Conservation (phyloP, 805 yeast species). For the Candida mattraensis region DNA sequence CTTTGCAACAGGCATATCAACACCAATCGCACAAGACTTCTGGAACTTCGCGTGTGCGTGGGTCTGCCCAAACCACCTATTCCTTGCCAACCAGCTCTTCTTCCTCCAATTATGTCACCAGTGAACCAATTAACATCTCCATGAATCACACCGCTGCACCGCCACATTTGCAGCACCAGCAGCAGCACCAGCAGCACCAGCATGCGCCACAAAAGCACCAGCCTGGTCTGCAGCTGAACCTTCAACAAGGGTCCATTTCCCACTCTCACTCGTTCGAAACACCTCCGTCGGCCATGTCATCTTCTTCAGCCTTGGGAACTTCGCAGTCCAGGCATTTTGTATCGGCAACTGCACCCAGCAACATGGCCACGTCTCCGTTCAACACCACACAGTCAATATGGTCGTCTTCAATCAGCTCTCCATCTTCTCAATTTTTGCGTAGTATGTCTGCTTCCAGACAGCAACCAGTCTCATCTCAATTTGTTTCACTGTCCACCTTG, state of each 20-base stretch:
- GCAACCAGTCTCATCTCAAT: slow-evolving; percentile 11
- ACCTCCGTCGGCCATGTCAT: slow-evolving; percentile 7
- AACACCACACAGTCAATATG: slow-evolving; percentile 25
- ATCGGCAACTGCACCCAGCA: slow-evolving; percentile 17
- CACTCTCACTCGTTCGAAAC: slow-evolving; percentile 11
- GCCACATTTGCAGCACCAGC: slow-evolving; percentile 1
- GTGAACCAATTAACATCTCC: slow-evolving; percentile 16
- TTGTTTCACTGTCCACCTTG: slow-evolving; percentile 5
- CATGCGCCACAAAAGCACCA: slow-evolving; percentile 6
- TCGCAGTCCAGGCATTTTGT: slow-evolving; percentile 10
- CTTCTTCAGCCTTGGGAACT: slow-evolving; percentile 7
- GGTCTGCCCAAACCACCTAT: slow-evolving; percentile 4
- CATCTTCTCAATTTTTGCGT: slow-evolving; percentile 16
- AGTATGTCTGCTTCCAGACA: slow-evolving; percentile 15
- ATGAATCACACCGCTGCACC: slow-evolving; percentile 5
- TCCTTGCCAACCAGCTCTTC: slow-evolving; percentile 10
- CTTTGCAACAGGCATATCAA: slow-evolving; percentile 33
- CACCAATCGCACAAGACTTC: slow-evolving; percentile 20
- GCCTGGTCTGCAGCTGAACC: slow-evolving; percentile 3
- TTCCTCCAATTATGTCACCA: slow-evolving; percentile 9
- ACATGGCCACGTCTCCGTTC: slow-evolving; percentile 26
- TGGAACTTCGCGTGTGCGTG: too few relatives aligned
- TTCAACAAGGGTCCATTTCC: too few relatives aligned
- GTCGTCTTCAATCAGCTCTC: slow-evolving; percentile 15
- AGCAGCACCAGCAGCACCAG: slow-evolving; percentile 3